Evolutionary conservation across 495 filamentous ascomycete genomes (phyloP), one percentile per base, ranked within the genome.

Genomic region (Hypoxylon fragiforme): DNA sequence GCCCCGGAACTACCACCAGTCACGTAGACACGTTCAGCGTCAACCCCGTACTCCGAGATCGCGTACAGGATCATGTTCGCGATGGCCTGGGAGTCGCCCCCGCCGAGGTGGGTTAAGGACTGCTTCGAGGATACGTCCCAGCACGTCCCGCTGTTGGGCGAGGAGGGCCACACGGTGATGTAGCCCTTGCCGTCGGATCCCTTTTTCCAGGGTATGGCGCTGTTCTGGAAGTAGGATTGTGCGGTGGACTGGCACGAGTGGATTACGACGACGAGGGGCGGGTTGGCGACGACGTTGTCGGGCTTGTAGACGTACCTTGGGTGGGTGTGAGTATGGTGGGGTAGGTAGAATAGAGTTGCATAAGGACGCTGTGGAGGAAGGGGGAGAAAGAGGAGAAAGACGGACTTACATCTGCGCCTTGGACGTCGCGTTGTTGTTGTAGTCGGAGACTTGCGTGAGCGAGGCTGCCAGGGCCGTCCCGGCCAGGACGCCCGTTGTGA

Each of bases 121-220:
- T 62, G 54, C 24, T 73, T 64, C 7, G 73, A 77, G n/a, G 73
- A 73, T 21, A 83, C 79, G 49, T 85, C 82, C 80, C 80, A 86
- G 70, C 82, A 85, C 12, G 69, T 76, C 14, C 71, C 75, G 43
- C 61, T 60, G 54, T 75, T 73, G 3, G 74, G 71, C 8, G 73
- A 72, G 21, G 70, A 66, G 0, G 79, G 80, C 69, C 77, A 82
- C 31, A 82, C 74, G 12, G 81, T 75, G 50, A 82, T 80, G 61
- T 79, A 85, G 3, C 80, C 80, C 47, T 82, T 79, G 12, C 62
- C 57, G 39, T 84, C 81, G 35, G 77, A 75, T 7, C 74, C 73
- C 2, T 66, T 43, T 21, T 68, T 72, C 65, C 77, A 81, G 11
- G 77, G 75, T 6, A 81, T 80, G 40, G 73, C 73, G 39, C 39